Conservation (phyloP, 179 eudicot genomes). For the Camellia oleifera region DNA sequence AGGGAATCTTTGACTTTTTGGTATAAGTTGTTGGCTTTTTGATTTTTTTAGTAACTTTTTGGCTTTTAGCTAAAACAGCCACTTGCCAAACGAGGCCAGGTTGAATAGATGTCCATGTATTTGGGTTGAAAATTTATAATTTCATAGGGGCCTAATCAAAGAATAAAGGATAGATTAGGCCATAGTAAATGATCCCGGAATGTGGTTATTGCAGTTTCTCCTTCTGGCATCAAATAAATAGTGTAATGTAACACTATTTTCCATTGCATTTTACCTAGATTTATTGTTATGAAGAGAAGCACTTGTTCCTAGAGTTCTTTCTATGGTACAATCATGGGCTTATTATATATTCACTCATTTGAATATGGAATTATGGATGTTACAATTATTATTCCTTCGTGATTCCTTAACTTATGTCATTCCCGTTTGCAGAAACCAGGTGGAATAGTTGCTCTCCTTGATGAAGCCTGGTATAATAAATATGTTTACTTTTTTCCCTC, state of each 20-base stretch:
- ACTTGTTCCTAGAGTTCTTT: no score
- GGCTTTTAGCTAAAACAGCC: no score
- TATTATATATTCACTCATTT: not conserved
- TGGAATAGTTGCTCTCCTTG: slow-evolving; percentile 89
- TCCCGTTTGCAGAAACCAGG: slow-evolving; percentile 82
- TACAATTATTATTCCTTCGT: not conserved
- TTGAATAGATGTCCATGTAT: no score
- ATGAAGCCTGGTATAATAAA: slow-evolving; percentile 85
- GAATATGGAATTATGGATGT: not conserved
- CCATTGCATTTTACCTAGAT: not conserved
- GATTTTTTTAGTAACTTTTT: no score
- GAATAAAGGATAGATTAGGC: not conserved
- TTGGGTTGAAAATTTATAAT: no score
- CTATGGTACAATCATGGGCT: not conserved
- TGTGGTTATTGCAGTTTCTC: not conserved
- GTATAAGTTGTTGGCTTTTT: no score
- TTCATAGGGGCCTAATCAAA: not conserved
- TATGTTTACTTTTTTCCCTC: slow-evolving; percentile 6
- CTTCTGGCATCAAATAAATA: not conserved
- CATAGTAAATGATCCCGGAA: not conserved
- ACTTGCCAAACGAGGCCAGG: no score
- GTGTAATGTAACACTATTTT: not conserved
- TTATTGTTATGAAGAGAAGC: not conserved
- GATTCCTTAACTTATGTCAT: not conserved
- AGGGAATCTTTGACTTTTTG: no score